phyloP scores from a whole-genome alignment of 192 early-diverging fungal species.

The Rhizophagus clarus region DNA sequence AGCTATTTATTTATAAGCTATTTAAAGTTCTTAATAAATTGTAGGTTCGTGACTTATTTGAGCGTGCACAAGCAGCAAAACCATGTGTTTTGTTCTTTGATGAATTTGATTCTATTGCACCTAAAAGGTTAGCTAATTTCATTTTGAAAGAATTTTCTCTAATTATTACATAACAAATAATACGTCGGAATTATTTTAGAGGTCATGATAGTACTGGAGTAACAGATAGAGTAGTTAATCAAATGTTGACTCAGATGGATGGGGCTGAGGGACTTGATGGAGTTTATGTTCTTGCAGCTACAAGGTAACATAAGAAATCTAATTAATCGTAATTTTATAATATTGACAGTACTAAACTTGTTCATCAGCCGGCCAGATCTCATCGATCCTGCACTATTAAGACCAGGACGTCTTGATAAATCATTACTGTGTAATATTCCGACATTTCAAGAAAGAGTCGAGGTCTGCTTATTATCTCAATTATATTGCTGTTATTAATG shows the following conservation, averaged over 20 bases:
- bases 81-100: constrained; percentile 98
- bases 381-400: constrained; percentile 79
- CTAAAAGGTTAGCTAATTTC: constrained; percentile 61
- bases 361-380: constrained; percentile 72
- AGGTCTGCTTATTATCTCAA: constrained; percentile 43
- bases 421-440: constrained; percentile 89
- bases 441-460: constrained; percentile 64
- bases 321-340: not conserved
- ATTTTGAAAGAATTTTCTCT: not conserved
- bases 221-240: constrained; percentile 98
- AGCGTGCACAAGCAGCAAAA: constrained; percentile 87
- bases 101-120: constrained; percentile 97
- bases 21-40: not conserved
- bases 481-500: not conserved
- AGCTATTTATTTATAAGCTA: not conserved
- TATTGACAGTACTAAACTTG: constrained; percentile 1
- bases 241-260: constrained; percentile 98
- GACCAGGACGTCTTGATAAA: constrained; percentile 84
- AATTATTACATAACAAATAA: not conserved
- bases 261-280: constrained; percentile 95
- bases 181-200: constrained; percentile 40
- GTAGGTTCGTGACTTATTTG: constrained; percentile 87
- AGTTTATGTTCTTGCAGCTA: constrained; percentile 96
- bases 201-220: constrained; percentile 99
- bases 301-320: constrained; percentile 49